These are phyloP conservation scores for Bisporella sp. DNA, from an alignment of 2,329 filamentous ascomycete genomes.

Conservation along the genomic window DNA sequence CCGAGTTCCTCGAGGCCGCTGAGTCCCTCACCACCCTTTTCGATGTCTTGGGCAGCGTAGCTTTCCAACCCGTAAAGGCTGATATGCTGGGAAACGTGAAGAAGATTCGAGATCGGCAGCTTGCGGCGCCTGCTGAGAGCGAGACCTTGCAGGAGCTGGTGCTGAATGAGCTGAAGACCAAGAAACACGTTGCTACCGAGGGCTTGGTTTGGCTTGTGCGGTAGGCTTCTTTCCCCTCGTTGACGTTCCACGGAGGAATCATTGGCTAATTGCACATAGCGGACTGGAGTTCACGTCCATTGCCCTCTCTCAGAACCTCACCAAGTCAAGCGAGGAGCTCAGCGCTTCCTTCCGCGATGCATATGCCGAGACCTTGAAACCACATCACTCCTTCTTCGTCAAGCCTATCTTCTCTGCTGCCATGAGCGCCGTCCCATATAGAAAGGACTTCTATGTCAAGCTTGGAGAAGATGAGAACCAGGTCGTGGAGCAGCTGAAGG, in stretches of 20 bases:
- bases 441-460: conserved; percentile 88
- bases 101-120: conserved; percentile 83
- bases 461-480: conserved; percentile 61
- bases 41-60: conserved; percentile 61
- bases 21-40: conserved; percentile 85
- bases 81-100: conserved; percentile 91
- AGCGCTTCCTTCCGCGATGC: conserved; percentile 78
- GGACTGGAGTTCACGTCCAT: conserved; percentile 91
- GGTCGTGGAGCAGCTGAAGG: conserved; percentile 56
- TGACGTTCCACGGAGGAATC: neutral
- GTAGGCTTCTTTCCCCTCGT: conserved; percentile 39
- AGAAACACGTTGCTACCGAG: conserved; percentile 84
- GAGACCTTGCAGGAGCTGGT: conserved; percentile 79
- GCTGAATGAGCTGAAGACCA: conserved; percentile 78
- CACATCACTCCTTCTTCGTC: conserved; percentile 80
- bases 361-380: conserved; percentile 83
- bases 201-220: conserved; percentile 86
- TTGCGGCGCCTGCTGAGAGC: conserved; percentile 72
- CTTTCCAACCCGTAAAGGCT: conserved; percentile 84
- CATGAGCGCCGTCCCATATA: conserved; percentile 89
- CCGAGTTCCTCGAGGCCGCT: conserved; percentile 83
- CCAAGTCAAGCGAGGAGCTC: conserved; percentile 66
- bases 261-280: conserved; percentile 37
- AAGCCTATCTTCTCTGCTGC: conserved; percentile 91
- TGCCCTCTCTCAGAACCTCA: conserved; percentile 71